These are phyloP conservation scores for Polyporus tsugae DNA, from an alignment of 1,284 basidiomycete genomes.

Conservation along the genomic window DNA sequence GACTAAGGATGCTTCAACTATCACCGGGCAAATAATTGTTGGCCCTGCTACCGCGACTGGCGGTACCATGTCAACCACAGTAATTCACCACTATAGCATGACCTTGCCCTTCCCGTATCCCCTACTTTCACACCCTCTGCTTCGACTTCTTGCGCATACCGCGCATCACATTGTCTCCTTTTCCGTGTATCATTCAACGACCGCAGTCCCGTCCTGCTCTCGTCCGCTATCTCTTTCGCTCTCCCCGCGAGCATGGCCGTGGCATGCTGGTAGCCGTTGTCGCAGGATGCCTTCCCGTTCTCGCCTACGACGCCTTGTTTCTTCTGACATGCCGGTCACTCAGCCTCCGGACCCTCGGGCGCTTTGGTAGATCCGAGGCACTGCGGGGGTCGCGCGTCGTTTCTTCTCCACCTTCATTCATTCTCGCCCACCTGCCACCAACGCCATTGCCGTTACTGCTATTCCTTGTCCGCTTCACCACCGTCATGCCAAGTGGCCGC, in stretches of 20 bases:
- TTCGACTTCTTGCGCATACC: slow-evolving; percentile 10
- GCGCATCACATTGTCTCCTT: not conserved
- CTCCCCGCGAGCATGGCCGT: slow-evolving; percentile 13
- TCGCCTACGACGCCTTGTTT: slow-evolving; percentile 1
- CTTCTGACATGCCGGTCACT: slow-evolving; percentile 30
- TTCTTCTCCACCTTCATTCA: not conserved
- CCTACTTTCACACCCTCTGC: not conserved
- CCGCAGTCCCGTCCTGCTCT: slow-evolving; percentile 3
- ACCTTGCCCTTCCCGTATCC: not conserved
- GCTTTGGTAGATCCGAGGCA: slow-evolving; percentile 28
- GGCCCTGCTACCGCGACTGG: slow-evolving; percentile 11
- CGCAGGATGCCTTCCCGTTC: slow-evolving; percentile 1
- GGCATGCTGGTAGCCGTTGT: slow-evolving; percentile 14
- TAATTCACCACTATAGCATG: slow-evolving; percentile 3
- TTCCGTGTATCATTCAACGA: not conserved
- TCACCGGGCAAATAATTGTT: slow-evolving; percentile 4
- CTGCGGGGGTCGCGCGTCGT: slow-evolving; percentile 13
- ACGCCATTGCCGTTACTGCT: slow-evolving; percentile 5
- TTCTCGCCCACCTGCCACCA: not conserved
- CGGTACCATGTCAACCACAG: slow-evolving; percentile 13
- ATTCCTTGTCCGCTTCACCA: slow-evolving; percentile 9
- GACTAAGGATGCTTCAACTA: slow-evolving; percentile 24
- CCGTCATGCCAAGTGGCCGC: not conserved
- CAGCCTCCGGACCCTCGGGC: slow-evolving; percentile 11
- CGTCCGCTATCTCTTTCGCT: slow-evolving; percentile 15